phyloP scores from a whole-genome alignment of 768 basidiomycete species.

The Tylopilus plumbeoviolaceoides region DNA sequence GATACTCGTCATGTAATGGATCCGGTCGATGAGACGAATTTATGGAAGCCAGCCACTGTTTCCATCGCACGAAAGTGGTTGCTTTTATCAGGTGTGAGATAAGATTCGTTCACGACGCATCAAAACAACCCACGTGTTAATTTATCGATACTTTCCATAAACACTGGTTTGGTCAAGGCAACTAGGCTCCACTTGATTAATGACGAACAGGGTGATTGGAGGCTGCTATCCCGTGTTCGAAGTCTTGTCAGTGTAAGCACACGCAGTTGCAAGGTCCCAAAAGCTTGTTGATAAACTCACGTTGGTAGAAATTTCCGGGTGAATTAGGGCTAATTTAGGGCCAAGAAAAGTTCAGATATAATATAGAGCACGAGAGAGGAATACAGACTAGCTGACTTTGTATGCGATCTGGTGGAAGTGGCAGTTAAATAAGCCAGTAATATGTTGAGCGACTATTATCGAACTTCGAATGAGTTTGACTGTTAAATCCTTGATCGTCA shows the following conservation, averaged over 20 bases:
- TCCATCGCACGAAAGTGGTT: constrained; percentile 10
- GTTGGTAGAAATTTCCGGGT: neutral
- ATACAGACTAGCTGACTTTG: neutral
- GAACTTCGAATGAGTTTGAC: too few species aligned
- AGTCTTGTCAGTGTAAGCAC: neutral
- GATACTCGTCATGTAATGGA: constrained; percentile 20
- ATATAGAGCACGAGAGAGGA: neutral
- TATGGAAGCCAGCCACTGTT: constrained; percentile 10
- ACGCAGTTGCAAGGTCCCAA: neutral
- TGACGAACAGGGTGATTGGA: neutral
- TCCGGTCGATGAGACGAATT: constrained; percentile 7
- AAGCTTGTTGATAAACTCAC: neutral
- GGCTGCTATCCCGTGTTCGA: neutral
- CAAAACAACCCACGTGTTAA: constrained; percentile 8
- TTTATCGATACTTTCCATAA: constrained; percentile 11
- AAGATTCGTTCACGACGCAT: neutral
- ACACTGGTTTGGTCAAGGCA: too few species aligned
- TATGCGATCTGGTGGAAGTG: neutral
- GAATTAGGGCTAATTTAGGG: too few species aligned
- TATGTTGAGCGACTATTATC: too few species aligned
- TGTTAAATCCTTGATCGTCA: too few species aligned
- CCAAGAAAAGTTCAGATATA: too few species aligned
- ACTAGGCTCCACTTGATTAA: neutral
- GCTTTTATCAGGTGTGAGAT: constrained; percentile 9
- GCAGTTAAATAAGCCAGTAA: too few species aligned